These are phyloP conservation scores for Pezicula rhizophila DNA, from an alignment of 2,329 filamentous ascomycete genomes.

Conservation along the genomic window DNA sequence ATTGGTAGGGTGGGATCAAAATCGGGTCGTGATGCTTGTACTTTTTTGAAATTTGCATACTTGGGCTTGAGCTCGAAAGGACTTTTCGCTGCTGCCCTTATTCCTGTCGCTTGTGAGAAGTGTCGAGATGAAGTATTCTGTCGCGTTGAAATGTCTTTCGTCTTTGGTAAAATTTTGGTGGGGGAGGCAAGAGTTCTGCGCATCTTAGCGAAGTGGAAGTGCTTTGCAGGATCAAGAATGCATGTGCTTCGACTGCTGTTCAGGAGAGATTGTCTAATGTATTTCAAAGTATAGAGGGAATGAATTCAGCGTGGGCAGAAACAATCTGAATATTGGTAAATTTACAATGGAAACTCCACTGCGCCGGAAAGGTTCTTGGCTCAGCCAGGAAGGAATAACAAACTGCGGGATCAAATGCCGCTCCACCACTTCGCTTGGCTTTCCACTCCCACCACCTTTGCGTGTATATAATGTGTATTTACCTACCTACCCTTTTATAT, in stretches of 20 bases:
- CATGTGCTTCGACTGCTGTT: not conserved
- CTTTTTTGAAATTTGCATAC: conserved; percentile 42
- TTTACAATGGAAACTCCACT: not conserved
- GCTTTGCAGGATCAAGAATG: not conserved
- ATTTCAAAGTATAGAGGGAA: not conserved
- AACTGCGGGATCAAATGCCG: not conserved
- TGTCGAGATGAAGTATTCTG: not conserved
- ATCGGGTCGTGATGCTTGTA: conserved; percentile 40
- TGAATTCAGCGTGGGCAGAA: not conserved
- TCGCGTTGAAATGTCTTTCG: not conserved
- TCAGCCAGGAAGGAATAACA: not conserved
- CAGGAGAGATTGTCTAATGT: not conserved
- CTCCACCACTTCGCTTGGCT: not conserved
- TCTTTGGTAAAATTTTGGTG: not conserved
- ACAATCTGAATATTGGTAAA: not conserved
- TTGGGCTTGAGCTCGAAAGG: not conserved
- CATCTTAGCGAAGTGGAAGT: not conserved
- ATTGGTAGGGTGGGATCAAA: conserved; percentile 32
- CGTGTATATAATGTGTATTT: not conserved
- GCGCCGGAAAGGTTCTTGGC: not conserved
- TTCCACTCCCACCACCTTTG: not conserved
- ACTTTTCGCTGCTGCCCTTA: not conserved
- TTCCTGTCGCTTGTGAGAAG: not conserved
- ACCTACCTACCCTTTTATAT: not conserved
- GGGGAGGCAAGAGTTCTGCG: not conserved